Percentiles rank a stretch among this genome's conserved stretches.
phyloP scores from a whole-genome alignment of 192 early-diverging fungal species.

The Backusella morwellensis region DNA sequence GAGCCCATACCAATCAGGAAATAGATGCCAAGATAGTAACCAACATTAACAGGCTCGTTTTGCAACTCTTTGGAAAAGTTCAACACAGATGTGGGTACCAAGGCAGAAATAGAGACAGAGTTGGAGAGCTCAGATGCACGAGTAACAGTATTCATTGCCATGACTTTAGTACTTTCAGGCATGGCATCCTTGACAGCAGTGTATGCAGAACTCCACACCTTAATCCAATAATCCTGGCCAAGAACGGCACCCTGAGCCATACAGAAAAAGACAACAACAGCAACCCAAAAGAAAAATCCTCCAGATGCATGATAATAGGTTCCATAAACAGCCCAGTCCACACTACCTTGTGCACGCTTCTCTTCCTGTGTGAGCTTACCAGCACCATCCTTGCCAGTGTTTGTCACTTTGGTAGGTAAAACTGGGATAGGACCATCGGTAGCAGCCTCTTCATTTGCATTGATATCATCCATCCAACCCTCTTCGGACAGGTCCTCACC shows the following conservation, averaged over 20 bases:
- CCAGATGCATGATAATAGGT: slow-evolving; percentile 73
- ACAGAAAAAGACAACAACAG: slow-evolving; percentile 46
- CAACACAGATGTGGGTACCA: neutral
- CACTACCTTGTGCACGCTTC: slow-evolving; percentile 77
- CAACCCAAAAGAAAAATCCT: slow-evolving; percentile 58
- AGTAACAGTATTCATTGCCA: neutral
- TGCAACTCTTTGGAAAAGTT: neutral
- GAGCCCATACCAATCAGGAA: slow-evolving; percentile 49
- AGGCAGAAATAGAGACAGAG: neutral
- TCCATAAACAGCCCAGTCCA: slow-evolving; percentile 70
- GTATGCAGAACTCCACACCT: slow-evolving; percentile 51
- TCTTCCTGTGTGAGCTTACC: slow-evolving; percentile 79
- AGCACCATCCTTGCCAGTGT: slow-evolving; percentile 31
- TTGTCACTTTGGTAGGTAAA: slow-evolving; percentile 30
- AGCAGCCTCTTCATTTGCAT: slow-evolving; percentile 31
- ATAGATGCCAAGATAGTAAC: slow-evolving; percentile 64
- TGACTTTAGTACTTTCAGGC: neutral
- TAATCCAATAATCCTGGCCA: slow-evolving; percentile 63
- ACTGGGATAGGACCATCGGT: slow-evolving; percentile 37
- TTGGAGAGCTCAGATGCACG: neutral
- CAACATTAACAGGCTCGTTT: slow-evolving; percentile 45
- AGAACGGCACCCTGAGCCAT: slow-evolving; percentile 41
- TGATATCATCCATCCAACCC: neutral
- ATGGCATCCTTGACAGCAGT: neutral
- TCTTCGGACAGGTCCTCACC: slow-evolving; percentile 39